These are phyloP conservation scores for Acmispon strigosus DNA, from an alignment of 306 rosid genomes.

Conservation along the genomic window DNA sequence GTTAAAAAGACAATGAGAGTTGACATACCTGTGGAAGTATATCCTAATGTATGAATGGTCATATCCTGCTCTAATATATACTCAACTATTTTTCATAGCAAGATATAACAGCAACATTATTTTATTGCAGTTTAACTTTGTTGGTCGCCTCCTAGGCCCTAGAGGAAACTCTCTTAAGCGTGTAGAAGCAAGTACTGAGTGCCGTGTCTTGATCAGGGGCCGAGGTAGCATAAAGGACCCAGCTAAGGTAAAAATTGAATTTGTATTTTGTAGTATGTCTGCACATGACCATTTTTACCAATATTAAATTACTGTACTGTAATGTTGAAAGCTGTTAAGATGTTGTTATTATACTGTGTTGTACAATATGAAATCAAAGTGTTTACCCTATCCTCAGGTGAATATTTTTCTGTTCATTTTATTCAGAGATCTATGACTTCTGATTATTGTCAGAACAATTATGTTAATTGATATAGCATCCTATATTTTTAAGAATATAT, in stretches of 20 bases:
- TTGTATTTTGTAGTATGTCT: neutral
- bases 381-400: neutral
- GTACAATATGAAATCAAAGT: neutral
- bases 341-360: neutral
- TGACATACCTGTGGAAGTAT: slow-evolving; percentile 80
- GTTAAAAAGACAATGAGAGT: slow-evolving; percentile 90
- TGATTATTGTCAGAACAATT: neutral
- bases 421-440: neutral
- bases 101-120: slow-evolving; percentile 25
- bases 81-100: neutral
- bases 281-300: neutral
- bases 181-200: slow-evolving; percentile 88
- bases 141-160: slow-evolving; percentile 97
- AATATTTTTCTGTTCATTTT: neutral
- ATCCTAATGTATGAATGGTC: slow-evolving; percentile 58
- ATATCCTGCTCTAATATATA: neutral
- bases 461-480: neutral
- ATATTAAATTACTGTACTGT: neutral
- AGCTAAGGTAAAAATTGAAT: slow-evolving; percentile 52
- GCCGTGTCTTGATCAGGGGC: slow-evolving; percentile 97
- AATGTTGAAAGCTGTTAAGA: neutral
- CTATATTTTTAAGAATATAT: neutral
- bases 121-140: slow-evolving; percentile 77
- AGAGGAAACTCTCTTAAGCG: slow-evolving; percentile 98
- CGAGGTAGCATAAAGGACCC: slow-evolving; percentile 99